Evolutionary conservation across 176 grass and related monocot species (phyloP).

Genomic region (Bolboschoenus planiculmis): DNA sequence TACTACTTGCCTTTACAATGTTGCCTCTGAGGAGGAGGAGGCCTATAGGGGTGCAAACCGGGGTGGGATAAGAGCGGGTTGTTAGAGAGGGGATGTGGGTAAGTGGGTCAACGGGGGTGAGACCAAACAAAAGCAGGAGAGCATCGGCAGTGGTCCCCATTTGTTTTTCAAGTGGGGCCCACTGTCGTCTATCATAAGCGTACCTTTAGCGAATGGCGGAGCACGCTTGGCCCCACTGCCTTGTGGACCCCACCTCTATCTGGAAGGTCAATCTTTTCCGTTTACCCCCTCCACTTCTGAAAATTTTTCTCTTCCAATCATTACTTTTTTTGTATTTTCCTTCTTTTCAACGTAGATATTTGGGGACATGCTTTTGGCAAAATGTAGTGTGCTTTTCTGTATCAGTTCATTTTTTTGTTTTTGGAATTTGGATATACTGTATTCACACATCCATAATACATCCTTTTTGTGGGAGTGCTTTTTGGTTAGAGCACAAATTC

Average conservation of each 20-base stretch:
- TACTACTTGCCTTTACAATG: too few relatives aligned
- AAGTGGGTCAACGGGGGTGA: constrained; percentile 25
- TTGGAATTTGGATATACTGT: constrained; percentile 16
- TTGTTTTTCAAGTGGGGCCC: not conserved
- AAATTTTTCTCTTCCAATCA: not conserved
- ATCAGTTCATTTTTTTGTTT: not conserved
- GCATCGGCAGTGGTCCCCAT: not conserved
- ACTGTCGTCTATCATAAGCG: not conserved
- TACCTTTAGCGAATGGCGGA: constrained; percentile 27
- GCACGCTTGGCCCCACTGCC: constrained; percentile 29
- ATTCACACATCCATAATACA: not conserved
- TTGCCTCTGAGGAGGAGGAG: not conserved
- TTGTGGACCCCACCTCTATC: not conserved
- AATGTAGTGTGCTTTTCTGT: constrained; percentile 15
- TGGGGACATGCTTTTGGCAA: constrained; percentile 1
- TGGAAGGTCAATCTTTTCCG: constrained; percentile 4
- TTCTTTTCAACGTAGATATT: not conserved
- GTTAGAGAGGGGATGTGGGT: not conserved
- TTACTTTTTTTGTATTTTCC: not conserved
- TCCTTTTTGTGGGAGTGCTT: not conserved
- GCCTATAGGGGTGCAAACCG: not conserved
- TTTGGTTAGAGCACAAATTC: not conserved
- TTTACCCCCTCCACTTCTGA: constrained; percentile 7
- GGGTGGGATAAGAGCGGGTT: not conserved
- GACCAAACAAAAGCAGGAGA: constrained; percentile 22